These are phyloP conservation scores for Penicillium roqueforti DNA, from an alignment of 495 filamentous ascomycete species.

Conservation along the genomic window DNA sequence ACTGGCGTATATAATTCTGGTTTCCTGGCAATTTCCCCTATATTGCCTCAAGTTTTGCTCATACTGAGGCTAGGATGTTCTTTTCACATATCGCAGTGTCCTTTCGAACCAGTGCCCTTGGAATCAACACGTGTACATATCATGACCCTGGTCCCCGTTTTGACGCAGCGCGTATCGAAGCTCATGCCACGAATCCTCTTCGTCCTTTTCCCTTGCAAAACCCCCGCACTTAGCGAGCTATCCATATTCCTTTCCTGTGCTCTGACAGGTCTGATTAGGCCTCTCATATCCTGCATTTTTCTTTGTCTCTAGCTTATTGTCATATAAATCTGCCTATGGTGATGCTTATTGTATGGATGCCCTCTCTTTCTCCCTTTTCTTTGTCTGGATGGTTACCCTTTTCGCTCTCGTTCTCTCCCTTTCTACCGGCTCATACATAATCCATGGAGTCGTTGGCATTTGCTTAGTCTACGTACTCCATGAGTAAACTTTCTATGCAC, in stretches of 20 bases:
- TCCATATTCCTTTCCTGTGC: slow-evolving; percentile 5
- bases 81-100: slow-evolving; percentile 15
- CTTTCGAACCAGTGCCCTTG: slow-evolving; percentile 13
- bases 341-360: slow-evolving; percentile 9
- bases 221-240: slow-evolving; percentile 16
- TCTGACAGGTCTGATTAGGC: not conserved
- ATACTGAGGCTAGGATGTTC: not conserved
- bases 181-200: slow-evolving; percentile 7
- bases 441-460: not conserved
- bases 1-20: slow-evolving; percentile 21
- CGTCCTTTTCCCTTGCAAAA: slow-evolving; percentile 7
- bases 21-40: slow-evolving; percentile 22
- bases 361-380: slow-evolving; percentile 6
- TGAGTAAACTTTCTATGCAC: no score
- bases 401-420: not conserved
- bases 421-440: slow-evolving; percentile 3
- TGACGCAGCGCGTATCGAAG: slow-evolving; percentile 17
- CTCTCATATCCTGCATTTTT: slow-evolving; percentile 11
- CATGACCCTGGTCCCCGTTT: slow-evolving; percentile 7
- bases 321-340: slow-evolving; percentile 8
- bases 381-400: slow-evolving; percentile 1
- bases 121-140: slow-evolving; percentile 26
- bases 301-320: not conserved
- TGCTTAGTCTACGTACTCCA: not conserved
- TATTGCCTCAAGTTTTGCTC: slow-evolving; percentile 9